Percentiles rank a stretch among this genome's conserved stretches.
These are phyloP conservation scores for Inga laurina DNA, from an alignment of 306 rosid genomes.

Conservation along the genomic window DNA sequence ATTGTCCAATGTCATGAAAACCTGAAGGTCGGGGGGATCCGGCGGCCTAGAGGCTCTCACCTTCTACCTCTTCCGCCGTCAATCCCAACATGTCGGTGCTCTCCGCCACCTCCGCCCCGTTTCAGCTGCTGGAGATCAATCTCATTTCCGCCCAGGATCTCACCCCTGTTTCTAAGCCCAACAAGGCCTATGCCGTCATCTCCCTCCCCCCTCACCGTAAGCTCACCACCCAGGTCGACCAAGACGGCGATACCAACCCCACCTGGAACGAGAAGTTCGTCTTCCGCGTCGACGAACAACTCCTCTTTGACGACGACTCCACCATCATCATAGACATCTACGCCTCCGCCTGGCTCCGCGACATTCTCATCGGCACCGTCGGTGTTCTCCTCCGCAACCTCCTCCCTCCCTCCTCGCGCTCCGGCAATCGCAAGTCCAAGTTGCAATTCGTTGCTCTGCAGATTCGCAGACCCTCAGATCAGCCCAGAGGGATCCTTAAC, in stretches of 20 bases:
- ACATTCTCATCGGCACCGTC: slow-evolving; percentile 60
- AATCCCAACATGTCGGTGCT: not conserved
- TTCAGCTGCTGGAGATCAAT: slow-evolving; percentile 65
- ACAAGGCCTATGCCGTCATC: slow-evolving; percentile 65
- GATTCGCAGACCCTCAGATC: slow-evolving; percentile 76
- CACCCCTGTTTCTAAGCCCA: slow-evolving; percentile 43
- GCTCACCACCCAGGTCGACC: slow-evolving; percentile 52
- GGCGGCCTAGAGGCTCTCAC: slow-evolving; percentile 6
- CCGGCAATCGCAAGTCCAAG: slow-evolving; percentile 43
- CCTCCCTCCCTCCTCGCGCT: slow-evolving; percentile 31
- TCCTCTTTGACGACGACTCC: slow-evolving; percentile 43
- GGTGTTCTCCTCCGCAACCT: slow-evolving; percentile 46
- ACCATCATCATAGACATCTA: slow-evolving; percentile 62
- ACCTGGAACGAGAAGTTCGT: slow-evolving; percentile 86
- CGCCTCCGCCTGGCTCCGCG: slow-evolving; percentile 51
- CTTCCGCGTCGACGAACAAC: slow-evolving; percentile 56
- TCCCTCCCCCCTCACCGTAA: slow-evolving; percentile 70
- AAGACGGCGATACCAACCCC: slow-evolving; percentile 57
- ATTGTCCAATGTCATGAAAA: no score
- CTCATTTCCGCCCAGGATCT: slow-evolving; percentile 70
- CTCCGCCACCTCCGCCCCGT: slow-evolving; percentile 18
- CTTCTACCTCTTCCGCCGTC: not conserved
- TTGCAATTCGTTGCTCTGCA: slow-evolving; percentile 59
- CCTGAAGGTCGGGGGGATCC: not conserved
- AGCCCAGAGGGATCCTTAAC: slow-evolving; percentile 71